Percentiles rank a stretch among this genome's conserved stretches.
These are phyloP conservation scores for Fusarium poae DNA, from an alignment of 2,329 filamentous ascomycete genomes.

Conservation along the genomic window DNA sequence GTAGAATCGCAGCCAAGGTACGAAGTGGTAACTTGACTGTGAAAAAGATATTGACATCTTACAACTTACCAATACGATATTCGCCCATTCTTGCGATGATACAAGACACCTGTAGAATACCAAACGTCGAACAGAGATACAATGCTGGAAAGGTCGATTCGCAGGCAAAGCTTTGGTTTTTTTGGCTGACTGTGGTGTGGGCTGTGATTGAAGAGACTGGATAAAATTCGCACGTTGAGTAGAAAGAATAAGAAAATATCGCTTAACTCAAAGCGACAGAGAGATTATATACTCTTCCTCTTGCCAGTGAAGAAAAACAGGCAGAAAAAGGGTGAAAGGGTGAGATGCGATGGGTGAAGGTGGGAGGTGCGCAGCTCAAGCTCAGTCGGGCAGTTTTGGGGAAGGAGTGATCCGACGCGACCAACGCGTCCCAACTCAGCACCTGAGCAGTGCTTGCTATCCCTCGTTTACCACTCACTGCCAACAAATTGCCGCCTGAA, in stretches of 20 bases:
- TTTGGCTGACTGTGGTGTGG: slow-evolving; percentile 10
- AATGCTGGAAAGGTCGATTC: slow-evolving; percentile 7
- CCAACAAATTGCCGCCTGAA: slow-evolving; percentile 10
- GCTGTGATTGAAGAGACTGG: background rate
- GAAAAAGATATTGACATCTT: background rate
- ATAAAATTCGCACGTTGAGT: background rate
- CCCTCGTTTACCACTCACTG: background rate
- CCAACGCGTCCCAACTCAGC: slow-evolving; percentile 36
- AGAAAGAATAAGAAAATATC: background rate
- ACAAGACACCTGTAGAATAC: slow-evolving; percentile 5
- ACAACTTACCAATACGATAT: slow-evolving; percentile 62
- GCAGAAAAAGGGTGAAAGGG: slow-evolving; percentile 31
- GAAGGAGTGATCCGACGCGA: slow-evolving; percentile 36
- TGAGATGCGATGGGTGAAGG: slow-evolving; percentile 36
- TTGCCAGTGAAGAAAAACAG: slow-evolving; percentile 25
- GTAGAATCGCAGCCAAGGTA: slow-evolving; percentile 3
- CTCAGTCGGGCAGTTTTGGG: slow-evolving; percentile 1
- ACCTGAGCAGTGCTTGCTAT: slow-evolving; percentile 21
- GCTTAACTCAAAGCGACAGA: background rate
- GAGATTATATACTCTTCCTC: slow-evolving; percentile 8
- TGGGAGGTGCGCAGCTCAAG: slow-evolving; percentile 29
- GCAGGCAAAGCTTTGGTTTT: slow-evolving; percentile 15
- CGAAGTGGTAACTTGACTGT: slow-evolving; percentile 10
- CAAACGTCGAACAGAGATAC: slow-evolving; percentile 26
- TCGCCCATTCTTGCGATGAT: slow-evolving; percentile 56